A percentile compares a stretch with the other conserved stretches of the same genome.
Evolutionary conservation across 768 basidiomycete genomes (phyloP).

Genomic region (Leucocoprinus leucothites): DNA sequence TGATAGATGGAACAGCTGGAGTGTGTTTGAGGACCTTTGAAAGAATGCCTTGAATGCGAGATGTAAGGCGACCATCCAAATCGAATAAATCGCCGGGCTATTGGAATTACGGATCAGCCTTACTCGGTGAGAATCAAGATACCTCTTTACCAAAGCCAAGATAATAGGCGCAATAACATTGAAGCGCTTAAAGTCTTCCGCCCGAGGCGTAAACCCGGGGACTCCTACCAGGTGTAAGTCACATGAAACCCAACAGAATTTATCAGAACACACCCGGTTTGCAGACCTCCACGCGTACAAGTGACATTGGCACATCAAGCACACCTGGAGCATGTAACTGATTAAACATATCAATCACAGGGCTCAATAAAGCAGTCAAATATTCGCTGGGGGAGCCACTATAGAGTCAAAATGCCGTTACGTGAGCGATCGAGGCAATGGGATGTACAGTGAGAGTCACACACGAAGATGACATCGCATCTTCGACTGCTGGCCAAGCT

Average conservation of each 20-base stretch:
- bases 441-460: background rate
- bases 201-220: conserved; percentile 12
- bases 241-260: background rate
- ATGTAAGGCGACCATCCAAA: background rate
- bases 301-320: conserved; percentile 17
- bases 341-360: conserved; percentile 18
- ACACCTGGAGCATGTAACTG: conserved; percentile 14
- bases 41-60: conserved; percentile 6
- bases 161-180: conserved; percentile 12
- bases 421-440: background rate
- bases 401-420: too few species aligned
- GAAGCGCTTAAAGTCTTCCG: conserved; percentile 2
- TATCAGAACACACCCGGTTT: conserved; percentile 15
- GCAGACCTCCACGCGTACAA: conserved; percentile 13
- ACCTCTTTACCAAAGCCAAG: conserved; percentile 11
- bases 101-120: background rate
- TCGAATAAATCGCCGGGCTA: conserved; percentile 8
- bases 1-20: conserved; percentile 6
- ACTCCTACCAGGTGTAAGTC: conserved; percentile 3
- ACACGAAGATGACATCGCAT: conserved; percentile 7
- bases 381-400: conserved; percentile 16
- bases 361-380: conserved; percentile 13
- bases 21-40: conserved; percentile 8
- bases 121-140: too few species aligned
- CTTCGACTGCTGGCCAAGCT: conserved; percentile 12